Conservation (phyloP, 306 rosid species). For the Geum urbanum region DNA sequence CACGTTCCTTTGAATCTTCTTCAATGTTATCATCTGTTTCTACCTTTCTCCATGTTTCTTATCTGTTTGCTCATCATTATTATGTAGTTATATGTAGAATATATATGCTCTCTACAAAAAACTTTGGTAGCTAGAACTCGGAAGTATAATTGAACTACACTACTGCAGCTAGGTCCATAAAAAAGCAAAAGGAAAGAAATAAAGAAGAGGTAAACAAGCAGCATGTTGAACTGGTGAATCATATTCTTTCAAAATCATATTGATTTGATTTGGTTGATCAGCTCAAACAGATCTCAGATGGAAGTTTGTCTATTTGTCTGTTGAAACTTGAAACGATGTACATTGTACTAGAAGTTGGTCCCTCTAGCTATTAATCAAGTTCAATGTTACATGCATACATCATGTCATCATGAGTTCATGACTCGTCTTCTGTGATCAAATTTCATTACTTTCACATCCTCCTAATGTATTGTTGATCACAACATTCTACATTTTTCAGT, state of each 20-base stretch:
- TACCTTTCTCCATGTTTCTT: conserved; percentile 21
- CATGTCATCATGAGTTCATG: not conserved
- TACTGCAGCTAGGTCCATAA: too few species aligned
- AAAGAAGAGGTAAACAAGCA: too few species aligned
- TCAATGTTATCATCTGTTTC: conserved; percentile 22
- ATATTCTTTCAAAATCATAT: not conserved
- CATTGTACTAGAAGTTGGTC: not conserved
- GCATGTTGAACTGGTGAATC: not conserved
- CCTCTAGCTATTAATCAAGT: not conserved
- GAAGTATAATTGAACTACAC: not conserved
- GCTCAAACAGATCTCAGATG: not conserved
- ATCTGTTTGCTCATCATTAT: not conserved
- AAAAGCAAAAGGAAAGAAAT: too few species aligned
- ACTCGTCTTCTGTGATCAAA: not conserved
- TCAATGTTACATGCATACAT: not conserved
- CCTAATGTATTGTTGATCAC: not conserved
- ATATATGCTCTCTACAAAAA: not conserved
- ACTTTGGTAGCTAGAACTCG: not conserved
- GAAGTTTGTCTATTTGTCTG: not conserved
- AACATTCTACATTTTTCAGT: too few species aligned
- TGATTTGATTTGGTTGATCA: not conserved
- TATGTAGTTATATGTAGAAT: too few species aligned
- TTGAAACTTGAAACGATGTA: too few species aligned
- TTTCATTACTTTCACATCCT: too few species aligned
- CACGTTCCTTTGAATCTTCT: conserved; percentile 39